Evolutionary conservation across 2,329 filamentous ascomycete species (phyloP).

Genomic region (Chaetomiaceae sp.): DNA sequence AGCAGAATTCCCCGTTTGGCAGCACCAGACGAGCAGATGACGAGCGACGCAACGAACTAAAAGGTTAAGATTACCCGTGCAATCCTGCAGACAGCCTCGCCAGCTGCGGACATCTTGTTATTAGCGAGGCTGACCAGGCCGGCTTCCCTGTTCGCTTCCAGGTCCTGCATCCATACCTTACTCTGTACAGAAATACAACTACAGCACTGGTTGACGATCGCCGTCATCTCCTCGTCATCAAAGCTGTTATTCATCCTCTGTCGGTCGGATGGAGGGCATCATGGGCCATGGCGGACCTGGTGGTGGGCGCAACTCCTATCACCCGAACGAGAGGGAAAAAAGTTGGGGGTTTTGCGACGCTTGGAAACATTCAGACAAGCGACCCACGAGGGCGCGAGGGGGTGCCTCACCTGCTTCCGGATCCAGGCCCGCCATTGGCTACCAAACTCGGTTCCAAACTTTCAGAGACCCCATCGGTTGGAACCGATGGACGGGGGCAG

Average conservation of each 20-base stretch:
- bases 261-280: not conserved
- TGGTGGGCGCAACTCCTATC: too few species aligned
- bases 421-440: constrained; percentile 3
- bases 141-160: too few species aligned
- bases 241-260: not conserved
- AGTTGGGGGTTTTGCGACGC: not conserved
- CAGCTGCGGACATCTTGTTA: too few species aligned
- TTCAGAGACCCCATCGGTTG: constrained; percentile 4
- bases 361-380: not conserved
- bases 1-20: not conserved
- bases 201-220: too few species aligned
- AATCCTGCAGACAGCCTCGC: constrained; percentile 5
- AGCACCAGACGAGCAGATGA: not conserved
- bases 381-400: constrained; percentile 6
- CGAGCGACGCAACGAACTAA: too few species aligned
- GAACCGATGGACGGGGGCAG: not conserved
- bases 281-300: too few species aligned
- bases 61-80: too few species aligned
- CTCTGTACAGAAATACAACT: too few species aligned
- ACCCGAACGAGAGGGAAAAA: too few species aligned
- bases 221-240: not conserved
- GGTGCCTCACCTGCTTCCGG: not conserved
- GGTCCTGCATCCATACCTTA: too few species aligned
- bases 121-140: constrained; percentile 8
- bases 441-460: constrained; percentile 3